phyloP scores from a whole-genome alignment of 768 basidiomycete species.

The Boletus subparvulus region DNA sequence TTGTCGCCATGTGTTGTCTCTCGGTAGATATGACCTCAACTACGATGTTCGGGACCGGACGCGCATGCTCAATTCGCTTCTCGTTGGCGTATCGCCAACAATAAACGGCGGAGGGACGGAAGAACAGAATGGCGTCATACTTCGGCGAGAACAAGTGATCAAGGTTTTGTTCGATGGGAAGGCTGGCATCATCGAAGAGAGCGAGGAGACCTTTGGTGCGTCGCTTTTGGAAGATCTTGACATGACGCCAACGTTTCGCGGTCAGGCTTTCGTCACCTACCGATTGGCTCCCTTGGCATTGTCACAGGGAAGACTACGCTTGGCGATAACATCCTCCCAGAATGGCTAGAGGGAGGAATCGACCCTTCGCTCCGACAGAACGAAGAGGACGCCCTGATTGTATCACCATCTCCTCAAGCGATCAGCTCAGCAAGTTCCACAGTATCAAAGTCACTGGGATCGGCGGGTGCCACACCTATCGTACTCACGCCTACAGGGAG shows the following conservation, averaged over 20 bases:
- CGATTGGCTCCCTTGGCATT: slow-evolving; percentile 66
- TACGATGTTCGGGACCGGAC: slow-evolving; percentile 92
- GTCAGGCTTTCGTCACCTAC: slow-evolving; percentile 39
- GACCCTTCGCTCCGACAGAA: slow-evolving; percentile 73
- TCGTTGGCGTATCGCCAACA: slow-evolving; percentile 52
- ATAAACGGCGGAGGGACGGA: slow-evolving; percentile 39
- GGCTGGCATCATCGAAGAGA: slow-evolving; percentile 41
- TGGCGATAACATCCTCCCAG: slow-evolving; percentile 53
- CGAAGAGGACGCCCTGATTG: slow-evolving; percentile 49
- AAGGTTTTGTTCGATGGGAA: slow-evolving; percentile 82
- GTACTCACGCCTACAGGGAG: slow-evolving; percentile 55
- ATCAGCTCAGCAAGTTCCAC: slow-evolving; percentile 39
- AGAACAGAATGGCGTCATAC: slow-evolving; percentile 66
- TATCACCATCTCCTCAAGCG: slow-evolving; percentile 36
- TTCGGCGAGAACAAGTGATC: slow-evolving; percentile 79
- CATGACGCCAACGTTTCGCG: slow-evolving; percentile 3
- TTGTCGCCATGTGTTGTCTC: slow-evolving; percentile 69
- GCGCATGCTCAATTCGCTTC: slow-evolving; percentile 71
- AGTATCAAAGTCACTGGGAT: slow-evolving; percentile 28
- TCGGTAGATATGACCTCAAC: slow-evolving; percentile 84
- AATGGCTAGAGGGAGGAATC: slow-evolving; percentile 87
- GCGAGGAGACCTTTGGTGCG: slow-evolving; percentile 37
- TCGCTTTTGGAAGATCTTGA: not conserved
- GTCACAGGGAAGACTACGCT: slow-evolving; percentile 55
- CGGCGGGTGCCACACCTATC: slow-evolving; percentile 42